These are phyloP conservation scores for Candida methanosorbosa DNA, from an alignment of 805 yeast species.

Conservation along the genomic window DNA sequence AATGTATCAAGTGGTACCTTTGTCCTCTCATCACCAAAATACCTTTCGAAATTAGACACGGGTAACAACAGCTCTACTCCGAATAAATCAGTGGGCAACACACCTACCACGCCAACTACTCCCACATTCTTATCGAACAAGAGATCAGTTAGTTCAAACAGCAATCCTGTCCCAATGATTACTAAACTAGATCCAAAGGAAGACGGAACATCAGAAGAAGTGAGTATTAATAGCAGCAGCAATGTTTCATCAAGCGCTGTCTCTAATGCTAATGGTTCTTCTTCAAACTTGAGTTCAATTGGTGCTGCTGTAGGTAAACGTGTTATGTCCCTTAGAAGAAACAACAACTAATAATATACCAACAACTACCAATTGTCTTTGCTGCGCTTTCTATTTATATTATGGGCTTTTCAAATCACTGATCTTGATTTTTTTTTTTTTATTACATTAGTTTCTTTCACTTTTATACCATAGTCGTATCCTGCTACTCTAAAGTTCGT, in stretches of 20 bases:
- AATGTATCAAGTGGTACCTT: background rate
- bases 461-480: too few relatives aligned
- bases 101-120: conserved; percentile 1
- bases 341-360: too few relatives aligned
- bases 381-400: too few relatives aligned
- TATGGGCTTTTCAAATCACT: too few relatives aligned
- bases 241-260: too few relatives aligned
- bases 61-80: too few relatives aligned
- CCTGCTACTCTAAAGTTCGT: too few relatives aligned
- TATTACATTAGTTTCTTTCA: too few relatives aligned
- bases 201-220: conserved; percentile 1
- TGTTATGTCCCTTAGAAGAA: conserved; percentile 18
- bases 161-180: conserved; percentile 21
- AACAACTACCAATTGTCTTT: too few relatives aligned
- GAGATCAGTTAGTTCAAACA: conserved; percentile 11
- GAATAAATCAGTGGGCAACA: background rate
- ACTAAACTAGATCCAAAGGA: conserved; percentile 18
- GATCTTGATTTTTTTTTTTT: too few relatives aligned
- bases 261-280: background rate
- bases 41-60: too few relatives aligned
- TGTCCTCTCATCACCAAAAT: background rate
- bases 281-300: background rate
- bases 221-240: conserved; percentile 4
- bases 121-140: conserved; percentile 9
- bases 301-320: conserved; percentile 16